phyloP scores from a whole-genome alignment of 805 yeast genomes.

The Pichia manshurica region DNA sequence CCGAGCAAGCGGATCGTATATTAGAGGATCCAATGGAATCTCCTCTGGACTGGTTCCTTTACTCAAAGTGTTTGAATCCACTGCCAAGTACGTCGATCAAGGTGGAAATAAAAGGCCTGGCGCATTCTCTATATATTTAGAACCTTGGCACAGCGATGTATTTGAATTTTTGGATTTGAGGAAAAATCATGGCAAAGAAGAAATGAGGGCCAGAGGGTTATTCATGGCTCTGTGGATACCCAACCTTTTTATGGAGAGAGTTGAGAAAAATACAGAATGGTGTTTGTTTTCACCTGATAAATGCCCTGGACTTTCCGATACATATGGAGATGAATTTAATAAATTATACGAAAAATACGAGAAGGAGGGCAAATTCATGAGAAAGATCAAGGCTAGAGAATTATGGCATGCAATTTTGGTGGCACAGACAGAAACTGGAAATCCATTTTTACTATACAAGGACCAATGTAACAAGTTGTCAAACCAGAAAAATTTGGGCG shows the following conservation, averaged over 20 bases:
- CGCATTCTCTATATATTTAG: slow-evolving; percentile 88
- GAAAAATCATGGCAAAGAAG: slow-evolving; percentile 94
- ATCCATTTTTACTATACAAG: slow-evolving; percentile 90
- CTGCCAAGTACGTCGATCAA: slow-evolving; percentile 96
- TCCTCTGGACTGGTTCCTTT: slow-evolving; percentile 94
- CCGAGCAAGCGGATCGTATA: slow-evolving; percentile 79
- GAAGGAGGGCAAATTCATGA: slow-evolving; percentile 55
- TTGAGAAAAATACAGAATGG: slow-evolving; percentile 76
- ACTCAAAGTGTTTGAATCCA: slow-evolving; percentile 90
- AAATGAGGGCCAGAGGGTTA: slow-evolving; percentile 84
- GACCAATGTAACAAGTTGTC: slow-evolving; percentile 85
- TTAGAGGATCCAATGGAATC: slow-evolving; percentile 88
- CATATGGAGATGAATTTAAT: slow-evolving; percentile 80
- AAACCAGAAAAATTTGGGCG: slow-evolving; percentile 88
- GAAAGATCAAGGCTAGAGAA: slow-evolving; percentile 76
- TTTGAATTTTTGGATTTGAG: slow-evolving; percentile 81
- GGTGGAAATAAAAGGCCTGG: slow-evolving; percentile 99
- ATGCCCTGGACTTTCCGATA: slow-evolving; percentile 80
- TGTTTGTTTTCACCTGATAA: slow-evolving; percentile 83
- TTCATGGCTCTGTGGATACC: slow-evolving; percentile 95
- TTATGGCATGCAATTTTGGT: slow-evolving; percentile 86
- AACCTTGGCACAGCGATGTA: slow-evolving; percentile 96
- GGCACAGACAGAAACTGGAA: slow-evolving; percentile 94
- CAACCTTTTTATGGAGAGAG: slow-evolving; percentile 89
- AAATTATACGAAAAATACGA: slow-evolving; percentile 69